A percentile compares a stretch with the other conserved stretches of the same genome.
Evolutionary conservation across 768 basidiomycete genomes (phyloP).

Genomic region (Saitozyma podzolica): DNA sequence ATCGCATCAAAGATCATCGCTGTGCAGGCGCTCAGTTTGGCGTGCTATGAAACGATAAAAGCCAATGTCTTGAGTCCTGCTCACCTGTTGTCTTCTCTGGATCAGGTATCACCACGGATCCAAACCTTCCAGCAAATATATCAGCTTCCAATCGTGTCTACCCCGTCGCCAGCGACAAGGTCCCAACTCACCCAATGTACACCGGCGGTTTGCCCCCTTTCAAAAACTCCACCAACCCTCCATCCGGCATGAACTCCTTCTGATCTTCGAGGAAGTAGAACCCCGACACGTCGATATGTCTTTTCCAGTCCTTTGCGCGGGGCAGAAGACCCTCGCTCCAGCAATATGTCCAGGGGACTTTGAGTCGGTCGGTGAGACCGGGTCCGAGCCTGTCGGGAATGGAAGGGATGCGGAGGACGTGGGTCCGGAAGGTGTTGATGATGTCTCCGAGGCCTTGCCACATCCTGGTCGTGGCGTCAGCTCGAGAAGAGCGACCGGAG

Average conservation of each 20-base stretch:
- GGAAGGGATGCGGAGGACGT: constrained; percentile 56
- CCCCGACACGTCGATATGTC: constrained; percentile 65
- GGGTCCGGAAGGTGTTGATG: constrained; percentile 60
- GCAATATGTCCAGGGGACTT: constrained; percentile 66
- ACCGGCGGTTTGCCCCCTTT: constrained; percentile 60
- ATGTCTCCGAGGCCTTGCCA: constrained; percentile 59
- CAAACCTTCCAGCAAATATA: constrained; percentile 61
- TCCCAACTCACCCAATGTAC: constrained; percentile 60
- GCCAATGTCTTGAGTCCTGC: constrained; percentile 11
- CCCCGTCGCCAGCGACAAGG: background rate
- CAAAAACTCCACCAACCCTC: constrained; percentile 59
- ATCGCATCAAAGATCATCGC: constrained; percentile 63
- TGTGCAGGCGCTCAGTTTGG: constrained; percentile 16
- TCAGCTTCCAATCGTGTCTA: background rate
- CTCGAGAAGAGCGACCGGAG: background rate
- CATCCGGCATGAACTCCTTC: constrained; percentile 57
- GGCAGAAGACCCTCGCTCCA: constrained; percentile 64
- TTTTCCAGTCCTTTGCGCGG: constrained; percentile 66
- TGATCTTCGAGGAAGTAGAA: constrained; percentile 66
- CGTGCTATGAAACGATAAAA: background rate
- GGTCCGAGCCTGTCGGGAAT: constrained; percentile 58
- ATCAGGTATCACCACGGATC: constrained; percentile 64
- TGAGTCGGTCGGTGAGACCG: constrained; percentile 59
- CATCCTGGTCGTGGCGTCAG: constrained; percentile 5
- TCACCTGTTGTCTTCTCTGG: constrained; percentile 59